Evolutionary conservation across 2,329 filamentous ascomycete genomes (phyloP).

Genomic region (Aspergillus sclerotialis): DNA sequence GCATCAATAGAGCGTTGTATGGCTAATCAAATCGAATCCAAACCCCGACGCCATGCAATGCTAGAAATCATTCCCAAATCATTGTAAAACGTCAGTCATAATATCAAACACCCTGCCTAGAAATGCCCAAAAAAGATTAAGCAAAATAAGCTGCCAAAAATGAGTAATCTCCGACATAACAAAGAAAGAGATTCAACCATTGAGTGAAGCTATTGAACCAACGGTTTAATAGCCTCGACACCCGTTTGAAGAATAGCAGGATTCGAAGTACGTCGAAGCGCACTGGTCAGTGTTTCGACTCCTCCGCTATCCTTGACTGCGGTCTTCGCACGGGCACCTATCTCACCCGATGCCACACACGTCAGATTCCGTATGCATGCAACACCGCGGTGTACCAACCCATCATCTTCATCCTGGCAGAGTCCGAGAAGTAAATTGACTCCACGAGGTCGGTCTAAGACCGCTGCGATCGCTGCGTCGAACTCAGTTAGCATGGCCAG

Average conservation of each 20-base stretch:
- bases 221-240: constrained; percentile 64
- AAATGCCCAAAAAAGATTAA: too few relatives aligned
- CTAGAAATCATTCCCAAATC: too few relatives aligned
- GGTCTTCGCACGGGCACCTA: constrained; percentile 54
- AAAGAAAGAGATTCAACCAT: constrained; percentile 4
- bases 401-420: constrained; percentile 60
- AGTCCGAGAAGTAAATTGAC: constrained; percentile 72
- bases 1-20: too few relatives aligned
- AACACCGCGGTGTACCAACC: constrained; percentile 57
- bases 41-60: too few relatives aligned
- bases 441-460: constrained; percentile 65
- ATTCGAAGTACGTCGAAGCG: constrained; percentile 61
- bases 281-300: constrained; percentile 61
- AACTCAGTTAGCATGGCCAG: constrained; percentile 76
- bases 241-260: constrained; percentile 64
- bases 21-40: too few relatives aligned
- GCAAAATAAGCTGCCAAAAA: too few relatives aligned
- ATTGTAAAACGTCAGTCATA: too few relatives aligned
- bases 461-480: constrained; percentile 63
- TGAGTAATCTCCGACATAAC: too few relatives aligned
- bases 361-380: constrained; percentile 71
- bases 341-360: constrained; percentile 53
- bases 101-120: too few relatives aligned
- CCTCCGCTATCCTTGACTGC: constrained; percentile 58
- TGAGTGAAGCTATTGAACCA: constrained; percentile 40